Conservation (phyloP, 768 basidiomycete species). For the Lentinula detonsa region DNA sequence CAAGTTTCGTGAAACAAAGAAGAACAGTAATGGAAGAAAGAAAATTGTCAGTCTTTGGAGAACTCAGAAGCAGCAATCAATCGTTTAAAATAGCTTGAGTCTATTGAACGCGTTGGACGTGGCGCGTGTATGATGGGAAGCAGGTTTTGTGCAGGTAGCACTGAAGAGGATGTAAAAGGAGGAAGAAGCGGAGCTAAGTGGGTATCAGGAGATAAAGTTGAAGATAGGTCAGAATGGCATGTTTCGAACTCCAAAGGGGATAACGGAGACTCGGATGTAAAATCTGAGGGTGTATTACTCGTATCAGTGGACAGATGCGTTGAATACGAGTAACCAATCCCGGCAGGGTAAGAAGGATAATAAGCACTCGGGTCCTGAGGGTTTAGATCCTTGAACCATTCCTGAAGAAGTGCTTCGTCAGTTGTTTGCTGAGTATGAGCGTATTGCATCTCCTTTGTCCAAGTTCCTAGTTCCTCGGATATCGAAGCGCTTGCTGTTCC, state of each 20-base stretch:
- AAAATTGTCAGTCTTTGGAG: background rate
- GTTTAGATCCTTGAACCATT: background rate
- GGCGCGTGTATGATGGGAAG: slow-evolving; percentile 3
- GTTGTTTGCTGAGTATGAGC: background rate
- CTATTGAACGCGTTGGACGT: slow-evolving; percentile 3
- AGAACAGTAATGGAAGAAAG: background rate
- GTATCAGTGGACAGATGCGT: background rate
- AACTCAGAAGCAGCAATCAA: background rate
- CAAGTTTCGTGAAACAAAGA: background rate
- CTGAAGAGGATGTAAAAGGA: background rate
- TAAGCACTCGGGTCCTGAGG: slow-evolving; percentile 1
- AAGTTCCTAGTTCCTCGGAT: background rate
- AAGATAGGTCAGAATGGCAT: background rate
- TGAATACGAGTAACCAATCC: background rate
- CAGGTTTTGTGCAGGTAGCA: background rate
- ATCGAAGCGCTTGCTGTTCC: background rate
- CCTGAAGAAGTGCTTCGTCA: background rate
- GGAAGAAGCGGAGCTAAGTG: background rate
- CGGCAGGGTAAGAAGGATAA: background rate
- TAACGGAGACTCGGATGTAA: slow-evolving; percentile 6
- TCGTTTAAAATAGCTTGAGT: background rate
- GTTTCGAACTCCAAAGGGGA: slow-evolving; percentile 5
- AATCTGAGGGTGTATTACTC: slow-evolving; percentile 7
- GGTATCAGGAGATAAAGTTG: background rate
- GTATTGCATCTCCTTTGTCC: background rate